These are phyloP conservation scores for Parastagonospora nodorum DNA, from an alignment of 2,329 filamentous ascomycete species.

Conservation along the genomic window DNA sequence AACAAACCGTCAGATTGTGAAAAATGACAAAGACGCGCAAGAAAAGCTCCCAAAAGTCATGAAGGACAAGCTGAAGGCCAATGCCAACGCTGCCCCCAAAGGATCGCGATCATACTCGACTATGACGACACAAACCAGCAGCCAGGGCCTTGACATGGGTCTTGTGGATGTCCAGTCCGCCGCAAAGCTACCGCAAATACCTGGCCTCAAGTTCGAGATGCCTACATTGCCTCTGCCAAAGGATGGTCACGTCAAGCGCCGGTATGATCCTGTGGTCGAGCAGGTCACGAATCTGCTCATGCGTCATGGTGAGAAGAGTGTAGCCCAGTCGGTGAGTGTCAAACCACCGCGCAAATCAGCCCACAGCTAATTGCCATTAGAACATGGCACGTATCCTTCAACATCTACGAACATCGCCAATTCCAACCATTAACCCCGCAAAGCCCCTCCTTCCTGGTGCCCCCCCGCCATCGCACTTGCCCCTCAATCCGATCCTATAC, in stretches of 20 bases:
- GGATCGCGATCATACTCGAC: slow-evolving; percentile 64
- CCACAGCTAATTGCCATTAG: slow-evolving; percentile 50
- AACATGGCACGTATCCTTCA: slow-evolving; percentile 85
- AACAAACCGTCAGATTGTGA: slow-evolving; percentile 58
- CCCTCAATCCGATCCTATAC: slow-evolving; percentile 87
- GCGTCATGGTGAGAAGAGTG: slow-evolving; percentile 85
- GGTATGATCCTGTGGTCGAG: slow-evolving; percentile 83
- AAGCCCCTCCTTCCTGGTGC: slow-evolving; percentile 76
- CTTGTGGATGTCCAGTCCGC: slow-evolving; percentile 31
- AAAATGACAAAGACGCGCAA: slow-evolving; percentile 64
- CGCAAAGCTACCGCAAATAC: slow-evolving; percentile 22
- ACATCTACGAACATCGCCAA: slow-evolving; percentile 79
- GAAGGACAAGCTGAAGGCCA: slow-evolving; percentile 63
- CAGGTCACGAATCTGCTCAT: slow-evolving; percentile 92
- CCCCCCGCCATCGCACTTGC: slow-evolving; percentile 78
- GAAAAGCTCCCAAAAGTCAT: slow-evolving; percentile 71
- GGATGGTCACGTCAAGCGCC: slow-evolving; percentile 70
- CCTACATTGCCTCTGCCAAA: slow-evolving; percentile 70
- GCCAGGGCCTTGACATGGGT: slow-evolving; percentile 32
- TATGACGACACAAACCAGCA: slow-evolving; percentile 31
- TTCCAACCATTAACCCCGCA: slow-evolving; percentile 74
- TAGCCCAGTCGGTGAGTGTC: slow-evolving; percentile 78
- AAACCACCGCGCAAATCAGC: slow-evolving; percentile 11
- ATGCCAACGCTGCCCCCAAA: slow-evolving; percentile 42
- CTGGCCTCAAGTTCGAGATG: slow-evolving; percentile 77